phyloP scores from a whole-genome alignment of 805 yeast genomes.

The Pichia manshurica region DNA sequence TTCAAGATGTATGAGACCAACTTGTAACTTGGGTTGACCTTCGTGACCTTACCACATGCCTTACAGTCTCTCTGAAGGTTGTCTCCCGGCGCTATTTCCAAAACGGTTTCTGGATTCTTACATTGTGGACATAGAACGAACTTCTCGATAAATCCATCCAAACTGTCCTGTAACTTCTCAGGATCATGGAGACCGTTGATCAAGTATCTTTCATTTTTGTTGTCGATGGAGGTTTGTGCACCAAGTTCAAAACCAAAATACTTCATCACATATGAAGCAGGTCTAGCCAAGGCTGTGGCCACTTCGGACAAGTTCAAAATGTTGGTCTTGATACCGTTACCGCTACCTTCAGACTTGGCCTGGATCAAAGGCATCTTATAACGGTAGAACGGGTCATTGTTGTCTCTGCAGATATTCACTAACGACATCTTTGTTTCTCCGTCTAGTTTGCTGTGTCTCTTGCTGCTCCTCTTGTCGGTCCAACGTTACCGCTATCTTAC shows the following conservation, averaged over 20 bases:
- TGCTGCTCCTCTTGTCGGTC: no score
- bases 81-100: constrained; percentile 69
- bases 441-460: no score
- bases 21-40: constrained; percentile 80
- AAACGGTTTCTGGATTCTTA: constrained; percentile 96
- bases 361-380: constrained; percentile 98
- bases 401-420: constrained; percentile 93
- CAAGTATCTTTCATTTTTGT: constrained; percentile 75
- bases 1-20: constrained; percentile 81
- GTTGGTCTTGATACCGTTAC: constrained; percentile 98
- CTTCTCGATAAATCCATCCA: constrained; percentile 90
- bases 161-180: constrained; percentile 80
- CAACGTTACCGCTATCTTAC: no score
- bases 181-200: constrained; percentile 95
- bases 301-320: constrained; percentile 87
- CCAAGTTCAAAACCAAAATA: constrained; percentile 96
- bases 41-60: constrained; percentile 92
- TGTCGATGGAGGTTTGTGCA: constrained; percentile 85
- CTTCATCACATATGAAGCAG: constrained; percentile 86
- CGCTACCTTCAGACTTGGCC: constrained; percentile 97
- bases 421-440: constrained; percentile 52
- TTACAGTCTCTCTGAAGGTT: constrained; percentile 87
- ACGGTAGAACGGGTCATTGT: constrained; percentile 97
- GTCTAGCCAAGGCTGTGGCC: constrained; percentile 90
- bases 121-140: constrained; percentile 92